A percentile compares a stretch with the other conserved stretches of the same genome.
These are phyloP conservation scores for Scorias spongiosa DNA, from an alignment of 2,329 filamentous ascomycete species.

Conservation along the genomic window DNA sequence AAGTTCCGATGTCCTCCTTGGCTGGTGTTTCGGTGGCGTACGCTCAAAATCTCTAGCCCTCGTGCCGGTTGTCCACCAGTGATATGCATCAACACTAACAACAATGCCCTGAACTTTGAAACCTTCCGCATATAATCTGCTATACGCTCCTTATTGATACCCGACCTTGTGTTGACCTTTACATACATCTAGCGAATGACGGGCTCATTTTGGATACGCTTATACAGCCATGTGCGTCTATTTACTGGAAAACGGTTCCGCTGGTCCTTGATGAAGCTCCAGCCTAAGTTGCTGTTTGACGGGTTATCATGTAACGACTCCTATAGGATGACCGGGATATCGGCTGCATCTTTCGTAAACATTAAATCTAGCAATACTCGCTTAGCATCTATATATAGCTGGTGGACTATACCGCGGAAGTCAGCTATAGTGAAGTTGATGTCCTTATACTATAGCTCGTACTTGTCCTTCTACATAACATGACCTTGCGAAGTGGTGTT, in stretches of 20 bases:
- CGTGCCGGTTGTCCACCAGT: constrained; percentile 1
- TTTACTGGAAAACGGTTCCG: not conserved
- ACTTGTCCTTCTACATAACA: not conserved
- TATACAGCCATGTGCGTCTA: not conserved
- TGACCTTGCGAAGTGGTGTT: not conserved
- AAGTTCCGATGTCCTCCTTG: not conserved
- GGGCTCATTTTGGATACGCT: not conserved
- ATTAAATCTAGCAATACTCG: not conserved
- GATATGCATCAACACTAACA: constrained; percentile 2
- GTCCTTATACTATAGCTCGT: not conserved
- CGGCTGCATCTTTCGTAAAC: not conserved
- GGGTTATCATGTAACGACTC: not conserved
- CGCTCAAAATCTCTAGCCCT: constrained; percentile 1
- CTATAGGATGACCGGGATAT: not conserved
- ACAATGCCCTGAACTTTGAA: not conserved
- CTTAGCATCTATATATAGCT: not conserved
- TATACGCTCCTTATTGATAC: not conserved
- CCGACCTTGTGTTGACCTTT: not conserved
- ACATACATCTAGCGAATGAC: not conserved
- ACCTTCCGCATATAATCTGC: not conserved
- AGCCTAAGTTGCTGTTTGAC: not conserved
- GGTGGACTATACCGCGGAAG: not conserved
- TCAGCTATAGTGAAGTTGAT: not conserved
- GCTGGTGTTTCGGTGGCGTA: constrained; percentile 1
- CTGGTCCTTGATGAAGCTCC: not conserved